Conservation (phyloP, 2,329 filamentous ascomycete genomes). For the Claviceps lovelessii region DNA sequence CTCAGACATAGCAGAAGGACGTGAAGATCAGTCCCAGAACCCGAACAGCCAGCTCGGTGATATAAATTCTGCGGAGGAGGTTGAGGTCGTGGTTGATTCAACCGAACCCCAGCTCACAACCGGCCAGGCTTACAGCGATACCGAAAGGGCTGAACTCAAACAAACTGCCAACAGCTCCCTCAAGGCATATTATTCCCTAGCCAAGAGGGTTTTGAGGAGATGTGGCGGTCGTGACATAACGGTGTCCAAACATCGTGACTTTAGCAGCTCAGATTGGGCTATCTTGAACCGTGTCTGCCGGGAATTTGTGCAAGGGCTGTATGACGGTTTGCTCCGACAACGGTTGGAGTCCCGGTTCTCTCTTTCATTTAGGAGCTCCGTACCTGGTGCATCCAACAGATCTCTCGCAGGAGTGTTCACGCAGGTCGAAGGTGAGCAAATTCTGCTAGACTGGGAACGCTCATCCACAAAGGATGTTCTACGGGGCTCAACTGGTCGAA, state of each 20-base stretch:
- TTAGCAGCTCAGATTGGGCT: slow-evolving; percentile 29
- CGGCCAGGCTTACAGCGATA: slow-evolving; percentile 5
- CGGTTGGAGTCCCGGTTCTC: slow-evolving; percentile 34
- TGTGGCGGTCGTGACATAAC: slow-evolving; percentile 36
- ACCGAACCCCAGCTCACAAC: slow-evolving; percentile 1
- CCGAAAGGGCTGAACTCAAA: slow-evolving; percentile 20
- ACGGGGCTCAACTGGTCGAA: slow-evolving; percentile 12
- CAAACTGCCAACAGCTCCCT: slow-evolving; percentile 30
- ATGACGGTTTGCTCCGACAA: slow-evolving; percentile 29
- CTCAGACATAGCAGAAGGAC: slow-evolving; percentile 19
- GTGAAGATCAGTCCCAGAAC: slow-evolving; percentile 18
- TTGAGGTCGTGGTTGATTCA: slow-evolving; percentile 3
- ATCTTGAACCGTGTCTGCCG: slow-evolving; percentile 37
- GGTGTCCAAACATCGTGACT: slow-evolving; percentile 29
- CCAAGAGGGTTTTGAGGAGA: slow-evolving; percentile 35
- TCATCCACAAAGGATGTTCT: slow-evolving; percentile 11
- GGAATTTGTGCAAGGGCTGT: slow-evolving; percentile 40
- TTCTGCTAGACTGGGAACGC: slow-evolving; percentile 27
- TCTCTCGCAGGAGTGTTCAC: slow-evolving; percentile 39
- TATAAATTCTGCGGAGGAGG: background rate
- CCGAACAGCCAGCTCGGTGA: slow-evolving; percentile 8
- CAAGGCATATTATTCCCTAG: slow-evolving; percentile 30
- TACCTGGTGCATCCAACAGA: slow-evolving; percentile 21
- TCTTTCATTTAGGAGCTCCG: slow-evolving; percentile 22
- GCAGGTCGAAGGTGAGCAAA: slow-evolving; percentile 42